Evolutionary conservation across 2,329 filamentous ascomycete genomes (phyloP).

Genomic region (Pestalotiopsis fici): DNA sequence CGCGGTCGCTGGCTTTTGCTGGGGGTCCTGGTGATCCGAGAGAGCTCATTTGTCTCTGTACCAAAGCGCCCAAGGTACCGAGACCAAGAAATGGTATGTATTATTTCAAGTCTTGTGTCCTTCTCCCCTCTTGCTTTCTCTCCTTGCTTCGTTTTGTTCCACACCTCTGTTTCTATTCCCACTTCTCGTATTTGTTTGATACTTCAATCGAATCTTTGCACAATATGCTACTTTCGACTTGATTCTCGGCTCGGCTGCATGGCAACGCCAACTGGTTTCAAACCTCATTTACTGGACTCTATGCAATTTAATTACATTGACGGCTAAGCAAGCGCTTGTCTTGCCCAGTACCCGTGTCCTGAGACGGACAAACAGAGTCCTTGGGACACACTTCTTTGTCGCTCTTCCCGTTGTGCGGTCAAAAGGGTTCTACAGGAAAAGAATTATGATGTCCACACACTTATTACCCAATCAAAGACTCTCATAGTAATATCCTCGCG

Average conservation of each 20-base stretch:
- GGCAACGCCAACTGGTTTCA: neutral
- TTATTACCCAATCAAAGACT: neutral
- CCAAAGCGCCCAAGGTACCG: slow-evolving; percentile 57
- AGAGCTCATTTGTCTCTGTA: slow-evolving; percentile 57
- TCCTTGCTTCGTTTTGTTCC: neutral
- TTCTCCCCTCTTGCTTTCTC: neutral
- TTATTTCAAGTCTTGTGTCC: slow-evolving; percentile 5
- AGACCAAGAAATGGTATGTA: slow-evolving; percentile 60
- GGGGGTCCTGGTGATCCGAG: slow-evolving; percentile 16
- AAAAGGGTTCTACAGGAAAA: slow-evolving; percentile 15
- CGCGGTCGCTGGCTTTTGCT: slow-evolving; percentile 12
- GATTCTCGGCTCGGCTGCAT: neutral
- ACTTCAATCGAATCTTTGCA: neutral
- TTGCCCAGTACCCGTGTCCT: slow-evolving; percentile 14
- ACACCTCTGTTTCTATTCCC: too few species aligned
- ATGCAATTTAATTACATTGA: slow-evolving; percentile 2
- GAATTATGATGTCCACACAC: slow-evolving; percentile 10
- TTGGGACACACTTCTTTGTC: slow-evolving; percentile 27
- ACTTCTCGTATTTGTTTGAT: neutral
- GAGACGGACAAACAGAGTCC: slow-evolving; percentile 24
- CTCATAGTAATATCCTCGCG: neutral
- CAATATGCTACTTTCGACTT: neutral
- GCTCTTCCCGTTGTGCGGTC: slow-evolving; percentile 16
- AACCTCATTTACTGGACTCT: neutral
- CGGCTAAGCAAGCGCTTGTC: slow-evolving; percentile 3